Evolutionary conservation across 768 basidiomycete genomes (phyloP).

Genomic region (Psilocybe subaeruginosa): DNA sequence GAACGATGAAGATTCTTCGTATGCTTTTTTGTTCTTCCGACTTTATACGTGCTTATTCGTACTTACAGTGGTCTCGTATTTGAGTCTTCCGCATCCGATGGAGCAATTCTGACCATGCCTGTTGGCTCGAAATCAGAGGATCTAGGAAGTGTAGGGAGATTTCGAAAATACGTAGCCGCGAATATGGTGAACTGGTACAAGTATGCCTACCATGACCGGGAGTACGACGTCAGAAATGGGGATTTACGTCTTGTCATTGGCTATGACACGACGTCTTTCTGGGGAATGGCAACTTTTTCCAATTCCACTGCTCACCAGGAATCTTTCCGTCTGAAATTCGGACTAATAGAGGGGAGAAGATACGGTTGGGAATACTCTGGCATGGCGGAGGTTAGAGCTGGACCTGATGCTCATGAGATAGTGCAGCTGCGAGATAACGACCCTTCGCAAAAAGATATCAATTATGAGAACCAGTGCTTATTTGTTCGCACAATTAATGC

Average conservation of each 20-base stretch:
- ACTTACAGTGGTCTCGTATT: slow-evolving; percentile 12
- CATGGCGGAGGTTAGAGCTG: slow-evolving; percentile 5
- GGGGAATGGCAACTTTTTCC: slow-evolving; percentile 24
- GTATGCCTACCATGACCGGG: slow-evolving; percentile 16
- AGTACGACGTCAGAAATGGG: slow-evolving; percentile 19
- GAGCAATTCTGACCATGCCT: slow-evolving; percentile 25
- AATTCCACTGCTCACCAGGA: slow-evolving; percentile 6
- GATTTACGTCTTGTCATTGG: slow-evolving; percentile 23
- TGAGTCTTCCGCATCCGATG: slow-evolving; percentile 16
- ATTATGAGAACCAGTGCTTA: slow-evolving; percentile 8
- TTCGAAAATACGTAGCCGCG: slow-evolving; percentile 16
- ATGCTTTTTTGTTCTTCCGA: not conserved
- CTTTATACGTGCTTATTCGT: not conserved
- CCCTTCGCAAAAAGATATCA: not conserved
- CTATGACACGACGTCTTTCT: slow-evolving; percentile 20
- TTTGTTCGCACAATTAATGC: slow-evolving; percentile 9
- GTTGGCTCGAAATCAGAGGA: slow-evolving; percentile 19
- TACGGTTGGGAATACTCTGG: slow-evolving; percentile 15
- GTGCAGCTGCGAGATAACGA: slow-evolving; percentile 1
- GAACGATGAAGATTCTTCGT: not conserved
- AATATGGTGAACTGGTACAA: slow-evolving; percentile 20
- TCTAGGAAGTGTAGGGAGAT: slow-evolving; percentile 3
- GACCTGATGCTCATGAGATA: slow-evolving; percentile 6
- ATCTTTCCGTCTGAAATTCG: slow-evolving; percentile 10
- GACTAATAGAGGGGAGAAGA: slow-evolving; percentile 1